These are phyloP conservation scores for Clathrus columnatus DNA, from an alignment of 768 basidiomycete species.

Conservation along the genomic window DNA sequence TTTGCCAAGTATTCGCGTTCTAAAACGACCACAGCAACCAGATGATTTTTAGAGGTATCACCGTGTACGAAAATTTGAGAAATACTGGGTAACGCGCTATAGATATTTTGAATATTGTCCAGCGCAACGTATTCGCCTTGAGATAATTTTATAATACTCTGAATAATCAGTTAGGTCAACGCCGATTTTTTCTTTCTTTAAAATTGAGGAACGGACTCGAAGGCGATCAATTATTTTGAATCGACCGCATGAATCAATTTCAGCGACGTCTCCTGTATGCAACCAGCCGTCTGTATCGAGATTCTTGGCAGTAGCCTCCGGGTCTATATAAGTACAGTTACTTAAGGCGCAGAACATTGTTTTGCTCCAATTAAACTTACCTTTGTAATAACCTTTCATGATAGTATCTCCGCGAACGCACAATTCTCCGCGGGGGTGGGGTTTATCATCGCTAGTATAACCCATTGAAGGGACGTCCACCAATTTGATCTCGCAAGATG, in stretches of 20 bases:
- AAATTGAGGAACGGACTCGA: constrained; percentile 50
- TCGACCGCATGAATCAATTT: constrained; percentile 70
- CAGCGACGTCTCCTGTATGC: constrained; percentile 83
- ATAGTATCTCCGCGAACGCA: constrained; percentile 58
- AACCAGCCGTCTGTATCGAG: constrained; percentile 88
- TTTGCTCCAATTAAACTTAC: constrained; percentile 27
- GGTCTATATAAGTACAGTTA: constrained; percentile 38
- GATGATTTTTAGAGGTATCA: constrained; percentile 79
- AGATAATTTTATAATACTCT: constrained; percentile 98
- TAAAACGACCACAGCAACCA: constrained; percentile 75
- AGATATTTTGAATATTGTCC: constrained; percentile 87
- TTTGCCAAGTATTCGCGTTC: constrained; percentile 68
- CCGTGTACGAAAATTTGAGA: constrained; percentile 85
- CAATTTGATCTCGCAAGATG: constrained; percentile 75
- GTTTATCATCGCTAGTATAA: constrained; percentile 80
- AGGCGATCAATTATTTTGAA: constrained; percentile 90
- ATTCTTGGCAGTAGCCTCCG: constrained; percentile 70
- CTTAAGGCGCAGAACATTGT: constrained; percentile 5
- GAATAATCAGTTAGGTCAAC: not conserved
- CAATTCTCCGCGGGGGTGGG: constrained; percentile 85
- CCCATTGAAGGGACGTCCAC: constrained; percentile 86
- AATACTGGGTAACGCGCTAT: constrained; percentile 59
- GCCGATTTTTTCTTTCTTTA: not conserved
- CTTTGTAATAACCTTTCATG: constrained; percentile 69
- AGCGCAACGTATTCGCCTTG: constrained; percentile 99